Base-by-base conservation (phyloP, 805 yeast species). In the Hanseniaspora meyeri region DNA sequence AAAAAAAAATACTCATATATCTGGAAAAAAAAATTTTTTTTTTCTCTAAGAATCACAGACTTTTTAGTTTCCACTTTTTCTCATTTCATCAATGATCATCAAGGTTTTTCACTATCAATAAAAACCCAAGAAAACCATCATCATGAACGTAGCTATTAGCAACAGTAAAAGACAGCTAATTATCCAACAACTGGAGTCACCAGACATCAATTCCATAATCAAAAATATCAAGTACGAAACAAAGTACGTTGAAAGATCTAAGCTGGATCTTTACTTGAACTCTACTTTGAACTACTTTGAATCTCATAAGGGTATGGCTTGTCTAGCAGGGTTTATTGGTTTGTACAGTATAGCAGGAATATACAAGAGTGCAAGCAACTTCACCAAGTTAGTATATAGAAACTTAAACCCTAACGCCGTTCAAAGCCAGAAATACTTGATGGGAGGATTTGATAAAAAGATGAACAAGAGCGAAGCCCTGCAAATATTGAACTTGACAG, bases 361-460 rank as follows among this genome's bases (percentile, higher is more conserved):
- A 12, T 78, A 82, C 68, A 85, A 82, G 67, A 70, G 78, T 4
- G 54, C 66, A 1, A 59, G 65, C 3, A 64, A 60, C 4, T 53
- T 53, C 19, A 17, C 37, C 12, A 62, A 58, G 42, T 42, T 68
- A 43, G 43, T 57, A 14, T 24, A 43, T 12, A 57, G 56, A 57
- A 67, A 67, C 43, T 52, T 62, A 37, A 78, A 76, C 60, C 70
- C 74, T 42, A 84, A 81, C 60, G 56, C 52, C 7, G 49, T 43
- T 20, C 85, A 88, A n/a, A 60, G 61, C 7, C 57, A 60, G 39
- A 68, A 70, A 19, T 91, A 82, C 65, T 72, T 76, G 66, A 87
- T 82, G 67, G 98, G 97, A 57, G 87, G 96, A 1, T 91, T 91
- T 70, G 96, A 90, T 39, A 68, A 79, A n/a, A 93, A 91, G 69